Evolutionary conservation across 345 rosid genomes (phyloP), one percentile per base, ranked within the genome.

Genomic region (Aegle marmelos): DNA sequence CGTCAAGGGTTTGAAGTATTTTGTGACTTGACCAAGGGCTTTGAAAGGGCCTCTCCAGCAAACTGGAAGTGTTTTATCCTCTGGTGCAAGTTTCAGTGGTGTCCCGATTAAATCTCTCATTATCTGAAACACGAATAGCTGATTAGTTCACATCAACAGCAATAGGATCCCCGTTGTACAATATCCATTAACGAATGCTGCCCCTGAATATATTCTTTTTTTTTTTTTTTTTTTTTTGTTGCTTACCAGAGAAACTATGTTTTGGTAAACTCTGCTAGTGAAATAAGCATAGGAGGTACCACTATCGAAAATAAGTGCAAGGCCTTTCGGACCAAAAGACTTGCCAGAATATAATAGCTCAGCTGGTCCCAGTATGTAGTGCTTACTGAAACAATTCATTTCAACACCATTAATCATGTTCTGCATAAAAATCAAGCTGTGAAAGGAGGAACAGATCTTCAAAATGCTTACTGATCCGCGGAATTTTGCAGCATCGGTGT

Each of bases 31-130:
- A 37, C 0, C 25, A 17, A 83, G 9, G 5, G 76, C 61, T 68
- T 9, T 54, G 39, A 79, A 76, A 56, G 54, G 72, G 37, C 75
- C 80, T 50, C 53, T 79, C 83, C 85, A 83, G 79, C 83, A 83
- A 27, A 67, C 39, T 14, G 85, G 83, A 1, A 83, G 83, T 31
- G 69, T 69, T 19, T 21, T 25, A 37, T 76, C 83, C 34, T 72
- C 28, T 64, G 69, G 45, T 65, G 70, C 56, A 28, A 54, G 63
- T 28, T 37, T 37, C 6, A 80, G 31, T 14, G 37, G 74, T 10
- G 14, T 7, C 45, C 69, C 6, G n/a, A 19, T 36, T 17, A 76
- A 56, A 76, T 68, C 54, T 53, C 25, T 67, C 73, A 27, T 72
- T 33, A 79, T 31, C 85, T 79, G 72, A 69, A 31, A 75, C 21